phyloP scores from a whole-genome alignment of 306 rosid genomes.

The Cicer arietinum region DNA sequence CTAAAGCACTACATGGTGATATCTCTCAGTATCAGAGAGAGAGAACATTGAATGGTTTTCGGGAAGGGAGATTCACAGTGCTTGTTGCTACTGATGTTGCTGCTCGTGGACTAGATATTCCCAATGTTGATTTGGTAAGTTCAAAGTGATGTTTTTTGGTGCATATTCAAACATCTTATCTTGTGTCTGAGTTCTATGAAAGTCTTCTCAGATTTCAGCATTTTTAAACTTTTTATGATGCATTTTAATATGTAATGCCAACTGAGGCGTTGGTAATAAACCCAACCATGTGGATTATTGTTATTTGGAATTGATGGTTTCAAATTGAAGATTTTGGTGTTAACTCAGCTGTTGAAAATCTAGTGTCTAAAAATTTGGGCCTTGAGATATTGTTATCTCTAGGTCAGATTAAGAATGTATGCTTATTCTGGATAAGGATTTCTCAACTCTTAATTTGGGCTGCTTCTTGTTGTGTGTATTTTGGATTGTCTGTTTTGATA shows the following conservation, averaged over 20 bases:
- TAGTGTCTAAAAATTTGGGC: neutral
- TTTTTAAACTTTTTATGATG: neutral
- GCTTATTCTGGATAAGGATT: neutral
- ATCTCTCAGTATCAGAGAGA: slow-evolving; percentile 97
- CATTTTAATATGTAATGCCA: slow-evolving; percentile 16
- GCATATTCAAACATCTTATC: slow-evolving; percentile 20
- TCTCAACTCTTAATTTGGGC: slow-evolving; percentile 31
- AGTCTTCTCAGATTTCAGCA: slow-evolving; percentile 6
- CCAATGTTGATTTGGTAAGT: slow-evolving; percentile 93
- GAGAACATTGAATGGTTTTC: slow-evolving; percentile 89
- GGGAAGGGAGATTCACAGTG: slow-evolving; percentile 95
- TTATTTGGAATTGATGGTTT: slow-evolving; percentile 32
- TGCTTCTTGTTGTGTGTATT: slow-evolving; percentile 18
- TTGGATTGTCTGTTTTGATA: slow-evolving; percentile 13
- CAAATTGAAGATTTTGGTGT: slow-evolving; percentile 14
- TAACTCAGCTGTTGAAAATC: slow-evolving; percentile 10
- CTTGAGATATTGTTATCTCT: slow-evolving; percentile 30
- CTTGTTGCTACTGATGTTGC: slow-evolving; percentile 99
- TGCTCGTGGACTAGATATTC: slow-evolving; percentile 95
- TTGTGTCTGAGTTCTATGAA: slow-evolving; percentile 25
- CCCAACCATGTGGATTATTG: slow-evolving; percentile 22
- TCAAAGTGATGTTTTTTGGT: slow-evolving; percentile 40
- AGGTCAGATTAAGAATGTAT: slow-evolving; percentile 1
- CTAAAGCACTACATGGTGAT: slow-evolving; percentile 97
- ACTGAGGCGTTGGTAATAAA: slow-evolving; percentile 6